phyloP scores from a whole-genome alignment of 2,329 filamentous ascomycete genomes.

The Arthrobotrys sinensis region DNA sequence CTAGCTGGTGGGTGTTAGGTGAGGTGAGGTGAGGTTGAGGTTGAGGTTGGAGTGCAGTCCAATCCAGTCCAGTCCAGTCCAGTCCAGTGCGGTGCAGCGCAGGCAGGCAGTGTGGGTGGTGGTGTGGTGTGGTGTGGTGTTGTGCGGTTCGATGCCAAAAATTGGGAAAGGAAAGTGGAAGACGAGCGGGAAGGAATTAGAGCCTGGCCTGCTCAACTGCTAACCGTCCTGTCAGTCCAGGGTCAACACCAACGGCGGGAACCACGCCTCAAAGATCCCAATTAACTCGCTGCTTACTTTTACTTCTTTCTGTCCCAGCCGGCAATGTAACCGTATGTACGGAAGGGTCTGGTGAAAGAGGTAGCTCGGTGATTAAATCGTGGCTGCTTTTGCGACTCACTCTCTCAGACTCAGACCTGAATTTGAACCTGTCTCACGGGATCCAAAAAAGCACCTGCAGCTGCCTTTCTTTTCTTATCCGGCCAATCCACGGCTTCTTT shows the following conservation, averaged over 20 bases:
- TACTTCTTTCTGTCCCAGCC: slow-evolving; percentile 27
- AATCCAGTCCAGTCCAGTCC: not conserved
- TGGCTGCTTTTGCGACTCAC: slow-evolving; percentile 49
- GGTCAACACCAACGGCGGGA: slow-evolving; percentile 43
- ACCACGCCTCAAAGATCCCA: slow-evolving; percentile 30
- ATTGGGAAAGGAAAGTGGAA: slow-evolving; percentile 54
- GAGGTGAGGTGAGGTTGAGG: slow-evolving; percentile 16
- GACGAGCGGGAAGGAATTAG: slow-evolving; percentile 58
- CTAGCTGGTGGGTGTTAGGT: slow-evolving; percentile 5
- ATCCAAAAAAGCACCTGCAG: slow-evolving; percentile 61
- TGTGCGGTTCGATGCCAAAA: slow-evolving; percentile 33
- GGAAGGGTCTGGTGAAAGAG: slow-evolving; percentile 2
- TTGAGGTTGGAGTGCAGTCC: slow-evolving; percentile 9
- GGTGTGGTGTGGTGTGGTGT: slow-evolving; percentile 23
- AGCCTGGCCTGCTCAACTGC: slow-evolving; percentile 26
- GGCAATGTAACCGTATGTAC: slow-evolving; percentile 30
- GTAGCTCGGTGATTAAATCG: slow-evolving; percentile 48
- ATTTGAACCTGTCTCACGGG: slow-evolving; percentile 55
- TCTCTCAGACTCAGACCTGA: slow-evolving; percentile 21
- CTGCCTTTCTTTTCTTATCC: slow-evolving; percentile 53
- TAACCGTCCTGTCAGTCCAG: slow-evolving; percentile 49
- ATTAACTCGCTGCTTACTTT: slow-evolving; percentile 13
- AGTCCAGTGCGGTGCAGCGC: no score
- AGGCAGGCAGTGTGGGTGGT: slow-evolving; percentile 1
- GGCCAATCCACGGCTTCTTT: slow-evolving; percentile 58